These are phyloP conservation scores for Zygotorulaspora danielsina DNA, from an alignment of 805 yeast species.

Conservation along the genomic window DNA sequence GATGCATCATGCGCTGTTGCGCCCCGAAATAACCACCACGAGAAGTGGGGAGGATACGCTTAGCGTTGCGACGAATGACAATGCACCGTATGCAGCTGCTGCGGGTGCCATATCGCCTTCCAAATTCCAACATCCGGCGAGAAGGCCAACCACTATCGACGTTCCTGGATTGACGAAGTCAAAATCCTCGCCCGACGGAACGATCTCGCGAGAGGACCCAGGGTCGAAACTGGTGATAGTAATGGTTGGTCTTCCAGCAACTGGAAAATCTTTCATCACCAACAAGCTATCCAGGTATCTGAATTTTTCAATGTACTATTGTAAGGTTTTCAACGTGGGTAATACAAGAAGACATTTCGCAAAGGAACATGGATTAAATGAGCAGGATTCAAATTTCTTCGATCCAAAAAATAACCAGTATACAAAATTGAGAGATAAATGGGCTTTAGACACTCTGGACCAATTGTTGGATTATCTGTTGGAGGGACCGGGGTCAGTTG, in stretches of 20 bases:
- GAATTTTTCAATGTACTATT: constrained; percentile 91
- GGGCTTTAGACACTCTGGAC: constrained; percentile 95
- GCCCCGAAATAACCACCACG: not conserved
- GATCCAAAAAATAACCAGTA: constrained; percentile 69
- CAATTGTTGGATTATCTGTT: constrained; percentile 76
- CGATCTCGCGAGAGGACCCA: constrained; percentile 58
- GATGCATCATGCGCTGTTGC: constrained; percentile 5
- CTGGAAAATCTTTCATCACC: constrained; percentile 92
- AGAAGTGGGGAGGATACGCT: not conserved
- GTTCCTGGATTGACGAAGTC: constrained; percentile 89
- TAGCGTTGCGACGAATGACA: not conserved
- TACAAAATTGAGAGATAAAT: constrained; percentile 70
- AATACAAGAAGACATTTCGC: constrained; percentile 81
- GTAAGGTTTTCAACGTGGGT: constrained; percentile 91
- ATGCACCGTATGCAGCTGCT: constrained; percentile 3
- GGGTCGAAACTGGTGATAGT: constrained; percentile 85
- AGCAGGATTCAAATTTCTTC: constrained; percentile 81
- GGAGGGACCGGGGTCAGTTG: constrained; percentile 82
- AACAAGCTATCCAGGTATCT: constrained; percentile 85
- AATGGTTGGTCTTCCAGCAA: constrained; percentile 94
- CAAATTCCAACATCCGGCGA: constrained; percentile 35
- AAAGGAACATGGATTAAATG: constrained; percentile 26
- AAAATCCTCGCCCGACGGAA: constrained; percentile 72
- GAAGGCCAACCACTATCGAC: constrained; percentile 79
- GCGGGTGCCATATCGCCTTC: constrained; percentile 19